Percentiles rank a stretch among this genome's conserved stretches.
Evolutionary conservation across 1,284 basidiomycete genomes (phyloP).

Genomic region (Puccinia novopanici): DNA sequence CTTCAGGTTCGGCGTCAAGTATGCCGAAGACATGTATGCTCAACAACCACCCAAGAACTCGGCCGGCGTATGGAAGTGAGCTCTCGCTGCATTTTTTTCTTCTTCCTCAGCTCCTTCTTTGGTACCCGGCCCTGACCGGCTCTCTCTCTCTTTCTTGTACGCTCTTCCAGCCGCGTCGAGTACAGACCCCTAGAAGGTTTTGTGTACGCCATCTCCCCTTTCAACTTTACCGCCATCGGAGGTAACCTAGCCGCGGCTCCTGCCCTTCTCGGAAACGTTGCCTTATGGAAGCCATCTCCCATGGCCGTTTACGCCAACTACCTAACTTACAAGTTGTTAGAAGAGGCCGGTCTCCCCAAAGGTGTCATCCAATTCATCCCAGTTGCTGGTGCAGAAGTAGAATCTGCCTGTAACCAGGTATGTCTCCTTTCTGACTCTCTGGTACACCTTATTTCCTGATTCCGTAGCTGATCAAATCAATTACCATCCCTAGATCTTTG

Average conservation of each 20-base stretch:
- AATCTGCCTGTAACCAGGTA: slow-evolving; percentile 51
- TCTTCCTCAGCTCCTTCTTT: slow-evolving; percentile 57
- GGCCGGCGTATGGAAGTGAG: slow-evolving; percentile 86
- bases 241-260: slow-evolving; percentile 84
- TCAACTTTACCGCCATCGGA: slow-evolving; percentile 95
- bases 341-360: slow-evolving; percentile 89
- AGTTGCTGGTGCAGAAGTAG: slow-evolving; percentile 52
- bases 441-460: slow-evolving; percentile 51
- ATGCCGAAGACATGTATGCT: slow-evolving; percentile 88
- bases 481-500: slow-evolving; percentile 71
- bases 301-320: slow-evolving; percentile 94
- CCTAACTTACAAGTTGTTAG: slow-evolving; percentile 83
- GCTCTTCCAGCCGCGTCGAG: slow-evolving; percentile 75
- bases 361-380: slow-evolving; percentile 97
- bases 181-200: slow-evolving; percentile 97
- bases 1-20: slow-evolving; percentile 94
- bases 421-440: slow-evolving; percentile 52
- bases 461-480: slow-evolving; percentile 56
- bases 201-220: slow-evolving; percentile 93
- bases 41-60: slow-evolving; percentile 87
- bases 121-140: neutral
- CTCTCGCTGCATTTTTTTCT: too few species aligned
- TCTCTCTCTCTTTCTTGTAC: neutral
- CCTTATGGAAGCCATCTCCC: slow-evolving; percentile 97
- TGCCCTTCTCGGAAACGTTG: slow-evolving; percentile 90